Evolutionary conservation across 202 grass and related monocot species (phyloP).

Genomic region (Digitaria exilis): DNA sequence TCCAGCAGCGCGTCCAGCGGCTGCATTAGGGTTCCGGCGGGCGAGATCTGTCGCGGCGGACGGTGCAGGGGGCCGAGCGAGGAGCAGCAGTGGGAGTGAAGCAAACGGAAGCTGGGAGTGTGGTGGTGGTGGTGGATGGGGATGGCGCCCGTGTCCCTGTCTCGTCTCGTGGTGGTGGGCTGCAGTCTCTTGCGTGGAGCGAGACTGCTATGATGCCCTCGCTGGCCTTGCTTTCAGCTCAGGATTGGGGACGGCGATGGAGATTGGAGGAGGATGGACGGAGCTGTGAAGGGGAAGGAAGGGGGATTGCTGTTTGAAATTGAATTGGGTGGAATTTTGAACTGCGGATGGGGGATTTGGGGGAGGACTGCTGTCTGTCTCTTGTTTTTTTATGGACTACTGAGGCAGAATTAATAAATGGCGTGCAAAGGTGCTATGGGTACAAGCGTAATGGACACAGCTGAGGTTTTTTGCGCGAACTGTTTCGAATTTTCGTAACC

Average conservation of each 20-base stretch:
- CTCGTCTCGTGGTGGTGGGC: slow-evolving; percentile 3
- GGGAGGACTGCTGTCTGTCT: slow-evolving; percentile 26
- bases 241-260: slow-evolving; percentile 26
- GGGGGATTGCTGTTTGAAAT: slow-evolving; percentile 30
- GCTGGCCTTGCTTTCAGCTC: slow-evolving; percentile 23
- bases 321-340: slow-evolving; percentile 18
- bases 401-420: neutral
- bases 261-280: slow-evolving; percentile 4
- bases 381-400: neutral
- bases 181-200: neutral
- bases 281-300: neutral
- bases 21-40: neutral
- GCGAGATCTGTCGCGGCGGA: no score
- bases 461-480: neutral
- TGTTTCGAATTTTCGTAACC: neutral
- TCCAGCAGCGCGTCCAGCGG: no score
- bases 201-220: slow-evolving; percentile 22
- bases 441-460: neutral
- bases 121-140: slow-evolving; percentile 2
- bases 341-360: slow-evolving; percentile 8
- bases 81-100: slow-evolving; percentile 58
- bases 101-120: slow-evolving; percentile 47
- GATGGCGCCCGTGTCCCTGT: slow-evolving; percentile 31
- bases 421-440: neutral
- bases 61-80: neutral